Evolutionary conservation across 371 early-diverging fungal genomes (phyloP), one percentile per base, ranked within the genome.

Genomic region (Mucor piriformis): DNA sequence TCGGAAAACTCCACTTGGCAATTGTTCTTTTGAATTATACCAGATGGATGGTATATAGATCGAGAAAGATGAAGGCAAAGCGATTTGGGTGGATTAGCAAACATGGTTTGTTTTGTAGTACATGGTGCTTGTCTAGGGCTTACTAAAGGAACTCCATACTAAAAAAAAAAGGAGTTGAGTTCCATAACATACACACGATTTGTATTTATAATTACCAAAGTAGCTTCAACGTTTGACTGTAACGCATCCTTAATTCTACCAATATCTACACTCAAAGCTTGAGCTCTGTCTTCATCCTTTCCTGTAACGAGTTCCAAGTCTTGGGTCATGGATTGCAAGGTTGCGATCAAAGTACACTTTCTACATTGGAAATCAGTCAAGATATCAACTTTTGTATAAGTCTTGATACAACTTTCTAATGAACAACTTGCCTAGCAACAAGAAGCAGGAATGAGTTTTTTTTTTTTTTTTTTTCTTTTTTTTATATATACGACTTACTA

Each of bases 31-130:
- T 81, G 75, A 7, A 83, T 67, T 35, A 82, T 70, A 13, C 92
- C 91, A 6, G 81, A 76, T 0, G 87, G 81, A 18, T 84, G 79
- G 60, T 79, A 87, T 42, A 90, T 80, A 6, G 89, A 88, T 11
- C 91, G 86, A 32, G 90, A 87, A 61, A 92, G 77, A 53, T 91
- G 91, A 7, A 92, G 76, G 60, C 87, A 86, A 2, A 92, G 74
- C 6, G 82, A 67, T 59, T 79, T 83, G 2, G 86, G 86, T 24
- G 84, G 84, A 34, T 83, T 83, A 16, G 86, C 86, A 62, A 86
- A 80, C 83, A 83, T 83, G 38, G 82, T 82, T 48, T 86, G 83
- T 58, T 86, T 86, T 1, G 83, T 83, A 11, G 83, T 84, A 20
- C 73, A 59, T 35, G 73, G 67, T 1, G 69, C 67, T 4, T 51